Evolutionary conservation across 2,329 filamentous ascomycete genomes (phyloP), one percentile per base, ranked within the genome.

Genomic region (Colletotrichum viniferum): DNA sequence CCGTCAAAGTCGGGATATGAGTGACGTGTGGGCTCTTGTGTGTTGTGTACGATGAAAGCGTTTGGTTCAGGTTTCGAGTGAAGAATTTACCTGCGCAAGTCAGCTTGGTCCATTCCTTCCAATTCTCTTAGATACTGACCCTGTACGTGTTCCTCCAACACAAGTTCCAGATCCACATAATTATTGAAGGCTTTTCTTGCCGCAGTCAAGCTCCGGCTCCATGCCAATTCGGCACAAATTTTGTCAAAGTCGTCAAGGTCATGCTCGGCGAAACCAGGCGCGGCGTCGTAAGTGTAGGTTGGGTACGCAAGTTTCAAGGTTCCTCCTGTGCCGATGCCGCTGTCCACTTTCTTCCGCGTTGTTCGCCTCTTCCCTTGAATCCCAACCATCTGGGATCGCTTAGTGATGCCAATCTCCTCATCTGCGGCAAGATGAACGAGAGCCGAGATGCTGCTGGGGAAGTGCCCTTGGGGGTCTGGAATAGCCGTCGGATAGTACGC

Each of bases 211-310:
- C 91, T 92, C 9, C 94, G 87, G n/a, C 88, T 91, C 89, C 92
- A 95, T 0, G 94, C 93, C 24, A 95, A 80, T n/a, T 90, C 88
- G 3, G 93, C 90, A 0, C 89, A 89, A 4, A 94, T 86, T 12
- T 88, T 86, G 77, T 95, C 89, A 78, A 92, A 95, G 77, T 93
- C 90, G 4, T 94, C 92, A 36, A 94, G 82, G 71, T 95, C 91
- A 24, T 89, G 88, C 82, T 96, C 94, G 0, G 94, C 94, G 77
- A 96, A 96, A 0, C 94, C 94, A 0, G 91, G 84, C 66, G 91
- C 85, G 84, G 90, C 85, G 10, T 84, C 76, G 65, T 88, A 88
- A 1, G 83, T 81, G 58, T 87, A 88, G 21, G 82, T 82, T 0
- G 83, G 83, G 58, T 86, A 88, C 0, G 82, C 85, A 2, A 85